These are phyloP conservation scores for Pseudophaeomoniella oleicola DNA, from an alignment of 2,329 filamentous ascomycete species.

Conservation along the genomic window DNA sequence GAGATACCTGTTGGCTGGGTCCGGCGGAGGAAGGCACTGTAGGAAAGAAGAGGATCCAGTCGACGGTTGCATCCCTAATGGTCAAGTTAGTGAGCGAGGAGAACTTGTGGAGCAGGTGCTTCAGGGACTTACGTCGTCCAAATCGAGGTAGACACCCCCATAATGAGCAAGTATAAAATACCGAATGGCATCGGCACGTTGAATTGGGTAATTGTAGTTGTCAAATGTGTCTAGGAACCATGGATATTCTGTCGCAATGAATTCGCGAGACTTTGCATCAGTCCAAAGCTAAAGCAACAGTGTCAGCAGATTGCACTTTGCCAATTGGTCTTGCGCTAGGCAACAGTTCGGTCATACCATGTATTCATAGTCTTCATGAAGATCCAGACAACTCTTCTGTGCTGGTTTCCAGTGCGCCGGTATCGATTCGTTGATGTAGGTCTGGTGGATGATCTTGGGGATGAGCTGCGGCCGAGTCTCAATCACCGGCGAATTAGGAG, in stretches of 20 bases:
- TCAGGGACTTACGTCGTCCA: slow-evolving; percentile 46
- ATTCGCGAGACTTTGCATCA: slow-evolving; percentile 51
- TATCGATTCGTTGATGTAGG: slow-evolving; percentile 56
- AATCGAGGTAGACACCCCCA: slow-evolving; percentile 68
- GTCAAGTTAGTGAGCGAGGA: slow-evolving; percentile 9
- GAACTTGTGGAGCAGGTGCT: slow-evolving; percentile 2
- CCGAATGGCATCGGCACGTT: slow-evolving; percentile 62
- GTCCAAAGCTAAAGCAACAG: slow-evolving; percentile 53
- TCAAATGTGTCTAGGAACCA: slow-evolving; percentile 67
- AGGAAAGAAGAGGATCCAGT: slow-evolving; percentile 53
- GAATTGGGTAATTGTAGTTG: slow-evolving; percentile 58
- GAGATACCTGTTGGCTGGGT: slow-evolving; percentile 65
- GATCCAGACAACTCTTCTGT: slow-evolving; percentile 50
- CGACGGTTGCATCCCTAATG: slow-evolving; percentile 50
- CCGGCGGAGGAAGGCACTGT: slow-evolving; percentile 55
- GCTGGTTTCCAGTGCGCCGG: slow-evolving; percentile 51
- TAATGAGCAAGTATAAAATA: slow-evolving; percentile 68
- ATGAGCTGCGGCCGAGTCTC: slow-evolving; percentile 46
- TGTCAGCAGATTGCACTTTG: slow-evolving; percentile 1
- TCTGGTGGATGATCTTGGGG: slow-evolving; percentile 66
- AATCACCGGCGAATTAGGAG: slow-evolving; percentile 46
- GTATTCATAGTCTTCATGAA: slow-evolving; percentile 61
- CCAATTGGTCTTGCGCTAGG: neutral
- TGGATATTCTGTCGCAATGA: slow-evolving; percentile 59
- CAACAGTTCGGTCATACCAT: slow-evolving; percentile 34